These are phyloP conservation scores for Lachnellula occidentalis DNA, from an alignment of 2,329 filamentous ascomycete genomes.

Conservation along the genomic window DNA sequence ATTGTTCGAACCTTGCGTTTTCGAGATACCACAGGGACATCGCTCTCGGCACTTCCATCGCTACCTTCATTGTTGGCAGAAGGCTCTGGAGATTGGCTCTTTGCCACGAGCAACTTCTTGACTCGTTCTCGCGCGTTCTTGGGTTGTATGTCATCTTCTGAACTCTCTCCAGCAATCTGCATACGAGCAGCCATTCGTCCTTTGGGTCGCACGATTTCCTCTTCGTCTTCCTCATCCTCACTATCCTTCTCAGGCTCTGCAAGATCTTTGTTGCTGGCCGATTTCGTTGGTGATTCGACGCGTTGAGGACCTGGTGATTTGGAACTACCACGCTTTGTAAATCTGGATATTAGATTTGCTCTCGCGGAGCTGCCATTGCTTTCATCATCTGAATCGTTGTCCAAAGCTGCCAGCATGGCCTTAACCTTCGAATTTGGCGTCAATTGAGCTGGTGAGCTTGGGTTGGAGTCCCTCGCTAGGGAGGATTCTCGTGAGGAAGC, in stretches of 20 bases:
- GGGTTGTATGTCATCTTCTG: conserved; percentile 12
- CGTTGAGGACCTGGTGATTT: conserved; percentile 7
- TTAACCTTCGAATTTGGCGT: conserved; percentile 51
- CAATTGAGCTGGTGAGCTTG: conserved; percentile 37
- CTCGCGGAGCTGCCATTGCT: conserved; percentile 17
- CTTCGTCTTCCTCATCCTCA: conserved; percentile 36
- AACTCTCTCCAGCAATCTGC: conserved; percentile 35
- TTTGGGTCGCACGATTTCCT: conserved; percentile 48
- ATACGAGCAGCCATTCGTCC: conserved; percentile 62
- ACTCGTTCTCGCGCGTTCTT: conserved; percentile 37
- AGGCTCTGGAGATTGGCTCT: conserved; percentile 28
- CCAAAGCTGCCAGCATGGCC: conserved; percentile 46
- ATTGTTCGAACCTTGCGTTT: conserved; percentile 25
- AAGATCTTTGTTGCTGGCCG: neutral
- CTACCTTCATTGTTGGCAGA: conserved; percentile 30
- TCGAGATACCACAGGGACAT: conserved; percentile 18
- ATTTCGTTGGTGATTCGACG: conserved; percentile 2
- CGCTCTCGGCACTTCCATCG: conserved; percentile 28
- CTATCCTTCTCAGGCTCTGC: neutral
- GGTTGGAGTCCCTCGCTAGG: conserved; percentile 38
- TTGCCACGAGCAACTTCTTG: conserved; percentile 38
- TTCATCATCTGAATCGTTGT: conserved; percentile 42
- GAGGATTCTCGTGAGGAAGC: conserved; percentile 44
- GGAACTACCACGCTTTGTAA: conserved; percentile 8
- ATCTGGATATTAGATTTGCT: conserved; percentile 12